These are phyloP conservation scores for Hortiboletus rubellus DNA, from an alignment of 1,284 basidiomycete species.

Conservation along the genomic window DNA sequence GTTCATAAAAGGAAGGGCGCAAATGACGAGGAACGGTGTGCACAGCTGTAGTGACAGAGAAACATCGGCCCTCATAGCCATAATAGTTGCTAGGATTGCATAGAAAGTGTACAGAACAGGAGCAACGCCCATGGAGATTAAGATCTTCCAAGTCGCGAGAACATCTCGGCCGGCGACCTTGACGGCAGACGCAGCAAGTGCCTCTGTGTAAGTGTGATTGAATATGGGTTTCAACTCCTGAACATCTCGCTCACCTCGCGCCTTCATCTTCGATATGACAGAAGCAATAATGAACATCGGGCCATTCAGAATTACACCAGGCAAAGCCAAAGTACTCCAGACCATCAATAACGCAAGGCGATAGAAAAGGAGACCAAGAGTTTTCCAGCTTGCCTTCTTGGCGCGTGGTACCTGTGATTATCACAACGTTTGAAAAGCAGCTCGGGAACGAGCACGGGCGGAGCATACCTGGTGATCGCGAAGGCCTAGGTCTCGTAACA, in stretches of 20 bases:
- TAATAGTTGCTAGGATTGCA: constrained; percentile 75
- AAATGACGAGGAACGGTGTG: constrained; percentile 81
- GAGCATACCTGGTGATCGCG: constrained; percentile 91
- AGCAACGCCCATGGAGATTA: constrained; percentile 90
- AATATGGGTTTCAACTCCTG: constrained; percentile 3
- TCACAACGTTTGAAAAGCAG: not conserved
- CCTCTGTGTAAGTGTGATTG: constrained; percentile 59
- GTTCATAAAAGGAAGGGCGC: constrained; percentile 84
- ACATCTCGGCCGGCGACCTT: constrained; percentile 97
- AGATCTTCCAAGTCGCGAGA: constrained; percentile 96
- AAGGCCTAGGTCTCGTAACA: constrained; percentile 90
- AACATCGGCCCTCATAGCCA: constrained; percentile 71
- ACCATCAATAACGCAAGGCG: constrained; percentile 78
- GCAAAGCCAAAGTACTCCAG: constrained; percentile 89
- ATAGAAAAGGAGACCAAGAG: constrained; percentile 83
- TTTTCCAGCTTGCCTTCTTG: constrained; percentile 86
- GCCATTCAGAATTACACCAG: constrained; percentile 92
- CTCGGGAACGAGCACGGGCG: not conserved
- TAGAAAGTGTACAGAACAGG: constrained; percentile 89
- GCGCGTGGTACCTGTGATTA: constrained; percentile 71
- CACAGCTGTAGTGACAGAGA: constrained; percentile 67
- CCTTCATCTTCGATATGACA: constrained; percentile 85
- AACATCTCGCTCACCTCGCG: constrained; percentile 64
- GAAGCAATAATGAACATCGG: constrained; percentile 96
- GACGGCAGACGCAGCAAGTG: constrained; percentile 93